Percentiles rank a stretch among this genome's conserved stretches.
Evolutionary conservation across 495 filamentous ascomycete genomes (phyloP).

Genomic region (Cladorrhinum samala): DNA sequence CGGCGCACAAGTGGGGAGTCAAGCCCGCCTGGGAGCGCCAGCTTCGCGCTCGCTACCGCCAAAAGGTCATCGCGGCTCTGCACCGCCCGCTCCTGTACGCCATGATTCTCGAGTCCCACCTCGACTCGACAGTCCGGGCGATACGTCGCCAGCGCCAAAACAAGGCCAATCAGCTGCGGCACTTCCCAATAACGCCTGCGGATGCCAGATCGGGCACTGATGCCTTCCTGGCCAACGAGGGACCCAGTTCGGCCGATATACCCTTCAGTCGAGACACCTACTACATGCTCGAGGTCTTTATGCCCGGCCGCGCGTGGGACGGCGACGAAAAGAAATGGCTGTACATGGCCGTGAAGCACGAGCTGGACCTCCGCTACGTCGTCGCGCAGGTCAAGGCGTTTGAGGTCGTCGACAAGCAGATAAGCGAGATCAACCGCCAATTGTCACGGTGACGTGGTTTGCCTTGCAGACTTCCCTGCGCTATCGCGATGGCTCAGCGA

Average conservation of each 20-base stretch:
- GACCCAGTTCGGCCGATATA: constrained; percentile 43
- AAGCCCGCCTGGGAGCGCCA: constrained; percentile 40
- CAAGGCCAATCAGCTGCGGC: constrained; percentile 38
- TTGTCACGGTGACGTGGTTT: too few relatives aligned
- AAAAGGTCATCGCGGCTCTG: constrained; percentile 37
- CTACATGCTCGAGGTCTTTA: constrained; percentile 47
- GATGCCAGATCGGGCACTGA: constrained; percentile 40
- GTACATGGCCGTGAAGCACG: constrained; percentile 36
- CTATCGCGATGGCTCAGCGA: background rate
- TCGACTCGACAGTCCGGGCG: constrained; percentile 42
- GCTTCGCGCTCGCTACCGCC: constrained; percentile 33
- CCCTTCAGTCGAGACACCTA: constrained; percentile 49
- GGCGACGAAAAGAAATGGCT: constrained; percentile 32
- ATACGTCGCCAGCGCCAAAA: constrained; percentile 44
- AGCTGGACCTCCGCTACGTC: too few relatives aligned
- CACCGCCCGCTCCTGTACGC: constrained; percentile 42
- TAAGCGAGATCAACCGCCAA: too few relatives aligned
- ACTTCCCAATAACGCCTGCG: constrained; percentile 43
- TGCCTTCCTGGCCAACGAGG: constrained; percentile 39
- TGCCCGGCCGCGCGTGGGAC: constrained; percentile 44
- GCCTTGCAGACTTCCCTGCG: background rate
- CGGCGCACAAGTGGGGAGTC: constrained; percentile 40
- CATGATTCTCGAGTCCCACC: constrained; percentile 44
- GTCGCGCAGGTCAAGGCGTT: too few relatives aligned
- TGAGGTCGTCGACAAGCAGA: too few relatives aligned